Conservation (phyloP, 1,284 basidiomycete species). For the Puccinia polysora region DNA sequence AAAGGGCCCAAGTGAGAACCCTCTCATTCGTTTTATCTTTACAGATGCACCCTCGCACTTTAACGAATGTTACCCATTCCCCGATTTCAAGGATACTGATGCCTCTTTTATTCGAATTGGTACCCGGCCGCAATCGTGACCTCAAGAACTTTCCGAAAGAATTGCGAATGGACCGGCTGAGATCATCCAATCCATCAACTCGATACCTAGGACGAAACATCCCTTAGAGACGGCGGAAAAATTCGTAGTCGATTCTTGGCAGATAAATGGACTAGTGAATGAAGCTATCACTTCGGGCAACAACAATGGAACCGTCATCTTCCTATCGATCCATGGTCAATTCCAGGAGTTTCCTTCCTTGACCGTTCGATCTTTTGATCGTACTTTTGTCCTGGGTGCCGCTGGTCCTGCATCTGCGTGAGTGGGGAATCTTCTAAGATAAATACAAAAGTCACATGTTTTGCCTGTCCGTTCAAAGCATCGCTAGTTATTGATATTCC, state of each 20-base stretch:
- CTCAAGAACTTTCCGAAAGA: constrained; percentile 19
- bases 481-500: too few species aligned
- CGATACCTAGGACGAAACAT: constrained; percentile 72
- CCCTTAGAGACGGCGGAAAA: constrained; percentile 66
- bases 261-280: constrained; percentile 49
- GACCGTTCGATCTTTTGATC: constrained; percentile 85
- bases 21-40: not conserved
- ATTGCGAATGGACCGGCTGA: constrained; percentile 36
- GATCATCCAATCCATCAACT: constrained; percentile 12
- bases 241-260: constrained; percentile 83
- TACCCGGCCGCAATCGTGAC: too few species aligned
- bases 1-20: constrained; percentile 27
- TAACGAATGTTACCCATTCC: too few species aligned
- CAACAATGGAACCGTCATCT: constrained; percentile 62
- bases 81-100: too few species aligned
- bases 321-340: constrained; percentile 83
- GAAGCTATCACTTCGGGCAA: constrained; percentile 51
- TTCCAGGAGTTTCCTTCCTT: constrained; percentile 73
- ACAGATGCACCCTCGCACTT: too few species aligned
- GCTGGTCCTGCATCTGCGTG: constrained; percentile 73
- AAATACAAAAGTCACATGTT: too few species aligned
- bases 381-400: constrained; percentile 80
- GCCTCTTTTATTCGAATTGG: too few species aligned
- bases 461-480: too few species aligned
- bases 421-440: too few species aligned